phyloP scores from a whole-genome alignment of 2,329 filamentous ascomycete genomes.

The Ophiocordyceps camponoti-leonardi region DNA sequence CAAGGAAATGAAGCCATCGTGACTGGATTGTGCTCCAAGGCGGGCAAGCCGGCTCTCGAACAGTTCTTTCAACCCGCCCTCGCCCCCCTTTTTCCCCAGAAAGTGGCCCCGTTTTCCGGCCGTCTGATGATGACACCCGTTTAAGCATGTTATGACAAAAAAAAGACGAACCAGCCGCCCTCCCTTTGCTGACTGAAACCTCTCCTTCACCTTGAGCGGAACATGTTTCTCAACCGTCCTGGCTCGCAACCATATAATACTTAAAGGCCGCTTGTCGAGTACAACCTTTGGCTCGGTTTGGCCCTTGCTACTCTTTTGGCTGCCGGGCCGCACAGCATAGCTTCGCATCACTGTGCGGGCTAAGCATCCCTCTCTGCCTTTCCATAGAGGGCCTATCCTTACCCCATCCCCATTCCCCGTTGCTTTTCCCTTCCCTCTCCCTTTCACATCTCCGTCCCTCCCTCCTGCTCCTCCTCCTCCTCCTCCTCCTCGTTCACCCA shows the following conservation, averaged over 20 bases:
- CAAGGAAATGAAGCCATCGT: constrained; percentile 6
- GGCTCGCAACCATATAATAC: constrained; percentile 6
- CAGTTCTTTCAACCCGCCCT: too few species aligned
- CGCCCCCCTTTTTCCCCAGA: too few species aligned
- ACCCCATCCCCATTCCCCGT: too few species aligned
- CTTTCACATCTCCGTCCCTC: not conserved
- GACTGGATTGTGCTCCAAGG: constrained; percentile 4
- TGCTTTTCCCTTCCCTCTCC: too few species aligned
- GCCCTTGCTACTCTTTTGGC: not conserved
- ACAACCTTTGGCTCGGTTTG: constrained; percentile 3
- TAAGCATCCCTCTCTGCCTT: constrained; percentile 1
- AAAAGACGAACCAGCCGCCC: constrained; percentile 4
- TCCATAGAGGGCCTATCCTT: too few species aligned
- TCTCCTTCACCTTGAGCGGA: constrained; percentile 3
- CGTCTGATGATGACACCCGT: constrained; percentile 2
- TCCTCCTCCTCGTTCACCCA: not conserved
- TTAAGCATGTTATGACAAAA: constrained; percentile 7
- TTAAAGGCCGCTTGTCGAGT: constrained; percentile 4
- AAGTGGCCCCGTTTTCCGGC: not conserved
- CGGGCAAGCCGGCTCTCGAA: not conserved
- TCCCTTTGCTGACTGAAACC: constrained; percentile 13
- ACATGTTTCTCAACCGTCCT: constrained; percentile 2
- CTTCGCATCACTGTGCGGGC: constrained; percentile 2
- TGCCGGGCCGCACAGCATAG: not conserved
- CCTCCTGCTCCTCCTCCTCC: not conserved